Evolutionary conservation across 768 basidiomycete species (phyloP).

Genomic region (Lactarius sp.): DNA sequence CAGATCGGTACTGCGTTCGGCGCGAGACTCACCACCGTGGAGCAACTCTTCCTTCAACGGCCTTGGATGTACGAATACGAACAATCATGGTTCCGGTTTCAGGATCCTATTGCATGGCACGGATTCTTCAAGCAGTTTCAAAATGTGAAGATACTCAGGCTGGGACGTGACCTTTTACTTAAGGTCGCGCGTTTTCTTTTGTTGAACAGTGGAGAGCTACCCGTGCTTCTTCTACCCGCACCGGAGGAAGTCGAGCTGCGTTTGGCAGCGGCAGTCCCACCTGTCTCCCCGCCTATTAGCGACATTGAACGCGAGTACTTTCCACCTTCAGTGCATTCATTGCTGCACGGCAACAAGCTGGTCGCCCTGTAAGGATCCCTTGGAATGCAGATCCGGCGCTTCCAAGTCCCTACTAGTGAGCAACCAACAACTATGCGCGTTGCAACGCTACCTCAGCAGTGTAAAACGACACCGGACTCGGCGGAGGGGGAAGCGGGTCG

Average conservation of each 20-base stretch:
- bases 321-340: neutral
- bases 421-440: no score
- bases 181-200: neutral
- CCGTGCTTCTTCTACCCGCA: neutral
- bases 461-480: no score
- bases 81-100: no score
- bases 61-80: no score
- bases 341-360: neutral
- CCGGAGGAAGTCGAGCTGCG: neutral
- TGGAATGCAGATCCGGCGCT: neutral
- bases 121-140: neutral
- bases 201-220: neutral
- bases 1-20: neutral
- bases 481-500: constrained; percentile 1
- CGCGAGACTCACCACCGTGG: neutral
- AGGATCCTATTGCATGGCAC: neutral
- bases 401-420: neutral
- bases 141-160: neutral
- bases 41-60: neutral
- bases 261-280: neutral
- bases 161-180: neutral
- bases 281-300: neutral
- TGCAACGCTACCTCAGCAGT: no score
- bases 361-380: neutral
- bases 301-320: neutral